Conservation (phyloP, 139 green algal species). For the Chlorella sp. region DNA sequence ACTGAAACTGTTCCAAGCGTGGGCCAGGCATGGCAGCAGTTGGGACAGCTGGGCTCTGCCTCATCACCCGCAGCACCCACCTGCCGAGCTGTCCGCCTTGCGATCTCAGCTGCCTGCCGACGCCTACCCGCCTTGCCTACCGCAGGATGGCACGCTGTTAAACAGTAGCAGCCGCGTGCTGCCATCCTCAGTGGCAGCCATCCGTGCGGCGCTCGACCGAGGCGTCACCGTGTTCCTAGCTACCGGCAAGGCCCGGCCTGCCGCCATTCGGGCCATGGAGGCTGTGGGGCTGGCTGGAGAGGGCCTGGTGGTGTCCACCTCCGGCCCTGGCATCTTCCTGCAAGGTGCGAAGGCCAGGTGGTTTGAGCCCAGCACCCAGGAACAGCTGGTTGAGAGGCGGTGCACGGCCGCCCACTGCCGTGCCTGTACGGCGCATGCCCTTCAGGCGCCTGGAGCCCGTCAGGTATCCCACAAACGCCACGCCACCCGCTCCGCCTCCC, state of each 20-base stretch:
- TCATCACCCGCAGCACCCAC: neutral
- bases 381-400: neutral
- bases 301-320: conserved; percentile 65
- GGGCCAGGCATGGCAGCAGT: too few relatives aligned
- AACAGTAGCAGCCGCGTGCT: conserved; percentile 64
- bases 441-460: too few relatives aligned
- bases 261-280: conserved; percentile 70
- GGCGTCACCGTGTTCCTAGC: conserved; percentile 87
- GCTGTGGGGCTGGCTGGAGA: conserved; percentile 68
- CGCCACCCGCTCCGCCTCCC: neutral
- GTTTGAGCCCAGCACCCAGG: neutral
- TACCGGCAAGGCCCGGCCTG: conserved; percentile 95
- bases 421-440: neutral
- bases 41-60: neutral
- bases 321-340: conserved; percentile 85
- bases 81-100: neutral
- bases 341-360: conserved; percentile 57
- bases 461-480: neutral
- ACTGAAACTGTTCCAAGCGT: too few relatives aligned
- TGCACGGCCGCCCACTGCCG: too few relatives aligned
- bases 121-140: neutral
- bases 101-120: neutral
- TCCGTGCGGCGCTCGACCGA: conserved; percentile 60
- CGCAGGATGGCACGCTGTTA: conserved; percentile 79
- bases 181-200: conserved; percentile 62